Conservation (phyloP, 495 filamentous ascomycete genomes). For the Xylaria bambusicola region DNA sequence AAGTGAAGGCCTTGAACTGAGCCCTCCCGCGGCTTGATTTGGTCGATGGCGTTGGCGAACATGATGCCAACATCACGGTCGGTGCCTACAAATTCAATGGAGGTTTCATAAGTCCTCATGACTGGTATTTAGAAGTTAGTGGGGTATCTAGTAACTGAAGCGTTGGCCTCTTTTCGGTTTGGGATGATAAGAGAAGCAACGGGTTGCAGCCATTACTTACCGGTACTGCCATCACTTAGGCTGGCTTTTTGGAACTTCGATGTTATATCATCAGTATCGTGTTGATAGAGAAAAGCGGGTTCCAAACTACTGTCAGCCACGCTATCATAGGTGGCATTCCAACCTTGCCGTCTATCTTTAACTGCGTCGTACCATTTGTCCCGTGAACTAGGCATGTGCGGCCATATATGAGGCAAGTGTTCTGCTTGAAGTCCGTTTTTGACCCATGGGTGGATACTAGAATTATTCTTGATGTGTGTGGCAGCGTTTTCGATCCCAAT, state of each 20-base stretch:
- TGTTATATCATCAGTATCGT: too few species aligned
- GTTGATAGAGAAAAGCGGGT: not conserved
- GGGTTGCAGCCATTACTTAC: not conserved
- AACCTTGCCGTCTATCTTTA: not conserved
- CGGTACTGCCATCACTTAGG: slow-evolving; percentile 7
- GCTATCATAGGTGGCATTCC: not conserved
- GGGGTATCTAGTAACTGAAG: not conserved
- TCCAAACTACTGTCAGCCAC: not conserved
- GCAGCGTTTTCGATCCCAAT: slow-evolving; percentile 25
- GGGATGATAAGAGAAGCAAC: not conserved
- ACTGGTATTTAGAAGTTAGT: slow-evolving; percentile 30
- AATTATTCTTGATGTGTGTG: slow-evolving; percentile 28
- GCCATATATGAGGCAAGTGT: not conserved
- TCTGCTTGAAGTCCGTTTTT: too few species aligned
- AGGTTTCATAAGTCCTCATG: slow-evolving; percentile 59
- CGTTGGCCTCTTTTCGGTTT: too few species aligned
- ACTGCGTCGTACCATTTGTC: not conserved
- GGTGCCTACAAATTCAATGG: slow-evolving; percentile 59
- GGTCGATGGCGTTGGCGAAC: slow-evolving; percentile 49
- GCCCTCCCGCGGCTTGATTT: slow-evolving; percentile 25
- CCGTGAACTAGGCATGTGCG: not conserved
- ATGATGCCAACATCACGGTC: slow-evolving; percentile 44
- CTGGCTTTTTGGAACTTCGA: too few species aligned
- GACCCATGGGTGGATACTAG: slow-evolving; percentile 22
- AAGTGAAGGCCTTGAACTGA: slow-evolving; percentile 36